Evolutionary conservation across 805 yeast genomes (phyloP), one percentile per base, ranked within the genome.

Genomic region (Kockiozyma suomiensis): DNA sequence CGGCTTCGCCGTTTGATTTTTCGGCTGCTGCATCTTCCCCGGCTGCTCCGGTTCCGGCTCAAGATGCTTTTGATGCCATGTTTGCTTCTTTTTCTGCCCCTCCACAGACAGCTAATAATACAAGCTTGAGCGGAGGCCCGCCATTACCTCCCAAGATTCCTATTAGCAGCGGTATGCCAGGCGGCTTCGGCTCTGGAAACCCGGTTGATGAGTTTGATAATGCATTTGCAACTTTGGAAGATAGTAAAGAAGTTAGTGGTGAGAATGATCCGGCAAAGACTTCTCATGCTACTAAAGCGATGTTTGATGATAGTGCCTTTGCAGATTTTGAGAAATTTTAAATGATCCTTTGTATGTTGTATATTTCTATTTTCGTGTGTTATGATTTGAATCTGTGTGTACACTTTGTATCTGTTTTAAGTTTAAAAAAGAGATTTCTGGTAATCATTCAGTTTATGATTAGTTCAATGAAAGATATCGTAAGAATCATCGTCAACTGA

Each of bases 1-100:
- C 80, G 1, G 72, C 88, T 48, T 70, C 85, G 1, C 86, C 90
- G 0, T 71, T 87, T 35, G 82, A 83, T 64, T 73, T 86, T 32
- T 13, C 13, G 8, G n/a, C 37, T 2, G 76, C 82, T 40, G 68
- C 87, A 17, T 82, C 82, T 1, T 66, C 86, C 12, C 33, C 51
- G 38, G 26, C 49, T 7, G 46, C 33, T 25, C 38, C 53, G 8
- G 50, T 33, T 32, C 41, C 52, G 21, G 46, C 43, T 6, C 61
- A 47, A 45, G 64, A 56, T 35, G 49, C 59, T 2, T 60, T 60
- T 19, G 61, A 60, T 90, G 1, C 74, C 79, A n/a, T 79, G 80
- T 40, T 69, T 79, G 55, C 78, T 77, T 3, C 69, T 74, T 55
- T 81, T 70, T 69, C 50, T 19, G 42, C 45, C n/a, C 58, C 56